Conservation (phyloP, 345 rosid species). For the Dipteronia sinensis region DNA sequence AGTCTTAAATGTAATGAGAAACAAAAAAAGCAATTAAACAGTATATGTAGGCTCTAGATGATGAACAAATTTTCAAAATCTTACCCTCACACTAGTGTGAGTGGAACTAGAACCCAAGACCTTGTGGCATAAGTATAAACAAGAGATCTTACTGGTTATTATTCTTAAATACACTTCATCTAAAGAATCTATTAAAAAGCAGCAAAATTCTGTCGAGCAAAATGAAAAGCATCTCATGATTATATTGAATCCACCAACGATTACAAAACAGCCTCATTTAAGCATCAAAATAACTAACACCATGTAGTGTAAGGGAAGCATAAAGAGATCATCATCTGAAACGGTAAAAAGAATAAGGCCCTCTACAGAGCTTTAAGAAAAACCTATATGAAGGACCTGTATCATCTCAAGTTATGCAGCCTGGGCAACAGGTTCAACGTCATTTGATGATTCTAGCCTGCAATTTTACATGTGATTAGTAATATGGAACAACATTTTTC, state of each 20-base stretch:
- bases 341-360: too few species aligned
- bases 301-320: not conserved
- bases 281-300: not conserved
- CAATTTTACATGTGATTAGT: conserved; percentile 14
- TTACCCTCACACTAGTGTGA: too few species aligned
- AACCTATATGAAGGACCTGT: not conserved
- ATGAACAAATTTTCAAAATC: too few species aligned
- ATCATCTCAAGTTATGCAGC: conserved; percentile 39
- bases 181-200: not conserved
- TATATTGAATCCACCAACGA: not conserved
- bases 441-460: conserved; percentile 47
- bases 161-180: not conserved
- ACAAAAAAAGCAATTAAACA: too few species aligned
- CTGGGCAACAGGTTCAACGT: conserved; percentile 58
- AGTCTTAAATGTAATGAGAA: too few species aligned
- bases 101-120: too few species aligned
- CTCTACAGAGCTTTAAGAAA: too few species aligned
- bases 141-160: too few species aligned
- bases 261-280: not conserved
- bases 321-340: not conserved
- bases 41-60: too few species aligned
- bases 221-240: not conserved
- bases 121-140: too few species aligned
- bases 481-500: not conserved
- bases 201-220: not conserved